These are phyloP conservation scores for Raddia distichophylla DNA, from an alignment of 176 grass and related monocot genomes.

Conservation along the genomic window DNA sequence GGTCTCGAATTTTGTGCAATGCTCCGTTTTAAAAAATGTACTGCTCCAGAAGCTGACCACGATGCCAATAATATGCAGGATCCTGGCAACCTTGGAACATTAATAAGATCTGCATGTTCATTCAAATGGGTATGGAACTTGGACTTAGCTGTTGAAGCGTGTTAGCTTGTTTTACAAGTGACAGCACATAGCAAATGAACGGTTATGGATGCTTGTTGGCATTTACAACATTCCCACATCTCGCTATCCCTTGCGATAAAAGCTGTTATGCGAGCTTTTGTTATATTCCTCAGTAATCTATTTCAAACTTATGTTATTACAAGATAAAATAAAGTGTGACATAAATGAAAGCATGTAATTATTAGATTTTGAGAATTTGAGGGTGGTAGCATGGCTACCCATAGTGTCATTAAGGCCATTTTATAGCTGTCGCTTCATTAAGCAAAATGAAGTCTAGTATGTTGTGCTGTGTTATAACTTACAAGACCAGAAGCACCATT, in stretches of 20 bases:
- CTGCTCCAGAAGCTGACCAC: constrained; percentile 19
- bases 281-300: background rate
- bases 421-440: background rate
- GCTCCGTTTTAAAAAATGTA: background rate
- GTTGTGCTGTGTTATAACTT: background rate
- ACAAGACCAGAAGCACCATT: background rate
- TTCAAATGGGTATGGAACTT: constrained; percentile 81
- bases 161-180: background rate
- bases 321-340: background rate
- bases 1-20: background rate
- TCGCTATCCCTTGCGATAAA: background rate
- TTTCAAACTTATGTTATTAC: background rate
- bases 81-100: constrained; percentile 90
- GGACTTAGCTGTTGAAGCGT: background rate
- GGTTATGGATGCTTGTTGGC: background rate
- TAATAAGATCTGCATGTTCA: constrained; percentile 89
- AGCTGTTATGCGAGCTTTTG: background rate
- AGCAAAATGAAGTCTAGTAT: background rate
- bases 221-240: background rate
- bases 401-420: background rate
- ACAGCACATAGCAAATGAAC: background rate
- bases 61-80: constrained; percentile 53
- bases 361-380: constrained; percentile 6
- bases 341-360: background rate
- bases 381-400: background rate